Percentiles rank a stretch among this genome's conserved stretches.
Evolutionary conservation across 352 stramenopile genomes (phyloP).

Genomic region (Globisporangium echinulatum): DNA sequence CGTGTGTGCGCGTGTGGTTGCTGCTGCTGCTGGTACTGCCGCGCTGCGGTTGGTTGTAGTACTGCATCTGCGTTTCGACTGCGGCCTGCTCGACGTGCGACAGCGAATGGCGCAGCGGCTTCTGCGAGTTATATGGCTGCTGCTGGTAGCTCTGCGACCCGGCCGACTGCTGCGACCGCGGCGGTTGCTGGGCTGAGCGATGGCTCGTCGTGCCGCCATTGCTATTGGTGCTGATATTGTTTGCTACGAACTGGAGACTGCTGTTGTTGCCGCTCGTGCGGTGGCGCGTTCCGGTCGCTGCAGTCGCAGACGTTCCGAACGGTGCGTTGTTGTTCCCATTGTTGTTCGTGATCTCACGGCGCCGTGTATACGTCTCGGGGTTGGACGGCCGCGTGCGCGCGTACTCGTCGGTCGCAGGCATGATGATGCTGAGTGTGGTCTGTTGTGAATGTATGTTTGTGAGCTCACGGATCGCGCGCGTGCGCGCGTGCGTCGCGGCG

Average conservation of each 20-base stretch:
- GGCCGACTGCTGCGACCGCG: not conserved
- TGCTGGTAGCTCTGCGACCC: constrained; percentile 25
- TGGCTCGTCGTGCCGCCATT: constrained; percentile 3
- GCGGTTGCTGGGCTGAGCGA: constrained; percentile 2
- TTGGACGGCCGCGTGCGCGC: constrained; percentile 25
- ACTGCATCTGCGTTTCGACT: no score
- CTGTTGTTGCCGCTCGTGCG: constrained; percentile 9
- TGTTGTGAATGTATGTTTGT: no score
- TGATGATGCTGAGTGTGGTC: not conserved
- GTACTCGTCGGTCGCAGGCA: constrained; percentile 28
- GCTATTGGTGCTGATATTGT: not conserved
- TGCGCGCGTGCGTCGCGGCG: not conserved
- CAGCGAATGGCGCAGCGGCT: constrained; percentile 42
- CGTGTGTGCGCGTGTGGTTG: not conserved
- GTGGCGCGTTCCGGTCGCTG: constrained; percentile 6
- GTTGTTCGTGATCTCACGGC: constrained; percentile 9
- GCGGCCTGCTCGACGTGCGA: constrained; percentile 30
- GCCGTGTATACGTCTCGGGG: constrained; percentile 15
- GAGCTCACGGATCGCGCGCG: no score
- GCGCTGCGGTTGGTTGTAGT: not conserved
- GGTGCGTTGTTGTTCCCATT: constrained; percentile 8
- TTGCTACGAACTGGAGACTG: constrained; percentile 6
- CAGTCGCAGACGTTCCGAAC: constrained; percentile 5
- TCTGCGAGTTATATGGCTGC: constrained; percentile 15
- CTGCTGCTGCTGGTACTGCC: constrained; percentile 3